Evolutionary conservation across 2,329 filamentous ascomycete genomes (phyloP).

Genomic region (Aspergillus flavus): DNA sequence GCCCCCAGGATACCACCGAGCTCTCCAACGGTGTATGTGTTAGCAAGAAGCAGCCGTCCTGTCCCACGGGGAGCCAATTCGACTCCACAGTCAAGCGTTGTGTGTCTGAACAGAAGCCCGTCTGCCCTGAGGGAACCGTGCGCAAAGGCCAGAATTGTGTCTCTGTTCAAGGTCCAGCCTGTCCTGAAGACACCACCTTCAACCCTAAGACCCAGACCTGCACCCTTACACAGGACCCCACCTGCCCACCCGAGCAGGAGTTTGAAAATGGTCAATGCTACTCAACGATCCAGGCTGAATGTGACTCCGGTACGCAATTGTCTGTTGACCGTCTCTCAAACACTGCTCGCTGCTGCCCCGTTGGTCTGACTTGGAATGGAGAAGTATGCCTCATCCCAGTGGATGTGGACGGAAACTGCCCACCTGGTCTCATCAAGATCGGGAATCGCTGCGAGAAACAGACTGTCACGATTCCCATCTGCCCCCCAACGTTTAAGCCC

Average conservation of each 20-base stretch:
- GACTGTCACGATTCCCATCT: not conserved
- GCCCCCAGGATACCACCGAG: not conserved
- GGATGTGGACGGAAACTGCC: not conserved
- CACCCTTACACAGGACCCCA: not conserved
- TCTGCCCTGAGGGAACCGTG: not conserved
- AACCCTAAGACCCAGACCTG: not conserved
- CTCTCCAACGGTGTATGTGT: not conserved
- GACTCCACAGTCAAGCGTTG: not conserved
- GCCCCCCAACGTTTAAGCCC: not conserved
- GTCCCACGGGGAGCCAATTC: not conserved
- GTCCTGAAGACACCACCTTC: not conserved
- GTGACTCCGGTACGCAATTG: not conserved
- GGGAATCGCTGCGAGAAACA: not conserved
- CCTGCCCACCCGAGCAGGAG: not conserved
- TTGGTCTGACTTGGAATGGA: not conserved
- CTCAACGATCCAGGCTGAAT: not conserved
- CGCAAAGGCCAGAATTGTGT: not conserved
- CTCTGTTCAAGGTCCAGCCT: not conserved
- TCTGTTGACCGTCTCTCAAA: not conserved
- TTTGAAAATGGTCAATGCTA: not conserved
- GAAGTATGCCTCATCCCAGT: not conserved
- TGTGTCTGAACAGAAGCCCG: not conserved
- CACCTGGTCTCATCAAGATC: not conserved
- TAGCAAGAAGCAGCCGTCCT: not conserved
- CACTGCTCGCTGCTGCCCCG: not conserved